These are phyloP conservation scores for Epichloe uncinata DNA, from an alignment of 2,329 filamentous ascomycete species.

Conservation along the genomic window DNA sequence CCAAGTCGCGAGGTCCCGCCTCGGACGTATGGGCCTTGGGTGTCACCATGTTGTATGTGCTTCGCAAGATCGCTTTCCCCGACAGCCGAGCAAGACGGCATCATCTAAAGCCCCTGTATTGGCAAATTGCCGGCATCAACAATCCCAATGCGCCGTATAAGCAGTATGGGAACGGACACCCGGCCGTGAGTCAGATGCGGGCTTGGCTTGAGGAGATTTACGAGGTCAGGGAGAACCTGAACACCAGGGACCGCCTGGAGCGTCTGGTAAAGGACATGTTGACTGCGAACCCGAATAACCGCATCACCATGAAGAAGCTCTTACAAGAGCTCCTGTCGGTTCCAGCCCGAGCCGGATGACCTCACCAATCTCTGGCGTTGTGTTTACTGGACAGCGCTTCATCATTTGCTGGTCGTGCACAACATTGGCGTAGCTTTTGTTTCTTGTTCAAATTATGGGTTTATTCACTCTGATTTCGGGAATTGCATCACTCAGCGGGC, in stretches of 20 bases:
- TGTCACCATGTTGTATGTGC: slow-evolving; percentile 46
- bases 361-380: not conserved
- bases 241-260: slow-evolving; percentile 35
- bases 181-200: slow-evolving; percentile 39
- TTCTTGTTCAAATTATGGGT: not conserved
- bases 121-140: slow-evolving; percentile 45
- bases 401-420: not conserved
- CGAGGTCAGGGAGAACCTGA: slow-evolving; percentile 32
- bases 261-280: slow-evolving; percentile 41
- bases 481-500: too few relatives aligned
- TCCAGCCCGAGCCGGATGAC: slow-evolving; percentile 5
- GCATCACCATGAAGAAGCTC: slow-evolving; percentile 41
- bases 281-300: slow-evolving; percentile 33
- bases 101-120: slow-evolving; percentile 39
- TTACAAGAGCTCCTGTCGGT: slow-evolving; percentile 29
- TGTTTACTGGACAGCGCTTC: not conserved
- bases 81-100: slow-evolving; percentile 35
- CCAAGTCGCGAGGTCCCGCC: slow-evolving; percentile 37
- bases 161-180: slow-evolving; percentile 23
- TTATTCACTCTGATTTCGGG: too few relatives aligned
- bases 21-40: slow-evolving; percentile 49
- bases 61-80: slow-evolving; percentile 41
- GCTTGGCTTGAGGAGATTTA: slow-evolving; percentile 41
- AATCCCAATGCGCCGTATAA: slow-evolving; percentile 19
- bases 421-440: not conserved